Base-by-base conservation (phyloP, 257 asterid species). In the Lantana camara region DNA sequence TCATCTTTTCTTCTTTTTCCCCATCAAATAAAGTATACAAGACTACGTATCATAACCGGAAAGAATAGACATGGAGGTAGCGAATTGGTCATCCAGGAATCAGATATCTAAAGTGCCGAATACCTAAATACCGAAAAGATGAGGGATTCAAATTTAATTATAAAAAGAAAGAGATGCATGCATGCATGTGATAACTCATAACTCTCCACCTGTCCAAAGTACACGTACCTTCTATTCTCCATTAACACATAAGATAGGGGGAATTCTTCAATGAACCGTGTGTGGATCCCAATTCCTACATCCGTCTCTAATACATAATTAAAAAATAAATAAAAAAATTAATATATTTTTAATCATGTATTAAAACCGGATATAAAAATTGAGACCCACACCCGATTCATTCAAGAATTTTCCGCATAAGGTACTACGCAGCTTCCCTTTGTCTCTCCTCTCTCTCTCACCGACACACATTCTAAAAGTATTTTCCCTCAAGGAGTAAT, bases 211-310 rank as follows among this genome's bases (percentile, higher is more conserved):
- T 48, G 59, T 48, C 68, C 37, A 22, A 27, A 3, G 10, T 30
- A 17, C 67, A 62, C 9, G 67, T 62, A 62, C 67, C 67, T 63
- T 49, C 49, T 47, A 63, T 63, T 63, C 68, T 48, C 68, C 24
- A 63, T 63, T 1, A 14, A n/a, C 1, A n/a, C 9, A 44, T 3
- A 47, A 4, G 14, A 17, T 19, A n/a, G n/a, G n/a, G n/a, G n/a
- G n/a, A n/a, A n/a, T n/a, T n/a, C n/a, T n/a, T n/a, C n/a, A n/a
- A n/a, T n/a, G n/a, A n/a, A n/a, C n/a, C n/a, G n/a, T n/a, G n/a
- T n/a, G n/a, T n/a, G n/a, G n/a, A n/a, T n/a, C n/a, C n/a, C n/a
- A n/a, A n/a, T n/a, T n/a, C n/a, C n/a, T n/a, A n/a, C n/a, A n/a
- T n/a, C n/a, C n/a, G n/a, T n/a, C n/a, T n/a, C n/a, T n/a, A n/a